Evolutionary conservation across 2,329 filamentous ascomycete species (phyloP), one percentile per base, ranked within the genome.

Genomic region (Claviceps humidiphila): DNA sequence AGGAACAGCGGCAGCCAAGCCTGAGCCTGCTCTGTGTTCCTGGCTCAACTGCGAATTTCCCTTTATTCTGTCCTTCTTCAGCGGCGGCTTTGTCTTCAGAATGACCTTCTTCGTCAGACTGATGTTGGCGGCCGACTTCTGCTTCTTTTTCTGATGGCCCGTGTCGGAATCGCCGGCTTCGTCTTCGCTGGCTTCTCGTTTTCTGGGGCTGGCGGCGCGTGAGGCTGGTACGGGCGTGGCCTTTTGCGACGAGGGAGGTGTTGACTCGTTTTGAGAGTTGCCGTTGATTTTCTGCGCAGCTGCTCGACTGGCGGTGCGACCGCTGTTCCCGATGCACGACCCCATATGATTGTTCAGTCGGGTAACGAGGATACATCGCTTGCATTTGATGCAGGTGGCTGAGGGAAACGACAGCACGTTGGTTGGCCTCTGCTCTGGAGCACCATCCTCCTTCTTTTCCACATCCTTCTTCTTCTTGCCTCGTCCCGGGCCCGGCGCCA

Each of bases 391-490:
- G 64, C 81, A 84, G 24, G 80, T 84, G 45, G 79, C 79, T 22
- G 80, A 82, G 17, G 81, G 80, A 58, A 82, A 83, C 1, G 78
- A 79, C 37, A 83, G 73, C 50, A 82, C 78, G 59, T 83, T 82
- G 8, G 76, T 72, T 11, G 79, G 78, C 20, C 76, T 71, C 54
- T 79, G 74, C 55, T 80, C 79, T 5, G 76, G 68, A 11, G 70
- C 69, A 46, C 72, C 68, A 49, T 70, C 68, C 58, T 72, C 68
- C 67, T 73, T 80, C 71, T 79, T 81, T 64, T 82, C 79, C 71
- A 82, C 81, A 64, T 83, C 85, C 74, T 87, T 89, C 76, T 85
- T 89, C 73, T 86, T 87, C 71, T 86, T 87, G 55, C 85, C 85
- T 55, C 84, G 77, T 14, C 81, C 81, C 22, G 82, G 81, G 0